Evolutionary conservation across 345 rosid genomes (phyloP).

Genomic region (Arabis alpina): DNA sequence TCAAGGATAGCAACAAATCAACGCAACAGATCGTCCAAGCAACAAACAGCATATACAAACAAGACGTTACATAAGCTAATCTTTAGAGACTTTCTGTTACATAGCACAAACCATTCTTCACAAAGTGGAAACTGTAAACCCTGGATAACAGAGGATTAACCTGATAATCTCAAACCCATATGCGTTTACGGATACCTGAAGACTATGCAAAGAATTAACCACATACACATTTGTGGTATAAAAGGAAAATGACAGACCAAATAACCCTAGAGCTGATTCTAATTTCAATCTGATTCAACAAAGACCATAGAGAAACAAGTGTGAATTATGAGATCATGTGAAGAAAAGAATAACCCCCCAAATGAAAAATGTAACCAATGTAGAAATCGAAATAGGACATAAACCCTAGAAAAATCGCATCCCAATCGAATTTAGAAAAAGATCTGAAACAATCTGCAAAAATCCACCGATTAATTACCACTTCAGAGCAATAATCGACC

Average conservation of each 20-base stretch:
- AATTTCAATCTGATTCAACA: slow-evolving; percentile 17
- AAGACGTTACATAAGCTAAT: slow-evolving; percentile 1
- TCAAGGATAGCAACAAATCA: slow-evolving; percentile 15
- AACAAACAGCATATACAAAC: background rate
- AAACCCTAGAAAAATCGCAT: slow-evolving; percentile 39
- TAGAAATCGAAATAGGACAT: slow-evolving; percentile 21
- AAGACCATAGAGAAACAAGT: slow-evolving; percentile 13
- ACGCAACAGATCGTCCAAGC: background rate
- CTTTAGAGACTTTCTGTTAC: background rate
- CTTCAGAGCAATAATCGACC: slow-evolving; percentile 32
- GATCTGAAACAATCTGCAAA: slow-evolving; percentile 4
- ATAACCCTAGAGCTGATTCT: slow-evolving; percentile 9
- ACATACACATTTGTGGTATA: background rate
- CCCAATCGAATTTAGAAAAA: slow-evolving; percentile 19
- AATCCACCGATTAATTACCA: slow-evolving; percentile 1
- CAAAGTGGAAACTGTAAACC: background rate
- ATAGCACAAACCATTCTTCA: background rate
- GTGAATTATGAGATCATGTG: slow-evolving; percentile 17
- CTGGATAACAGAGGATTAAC: background rate
- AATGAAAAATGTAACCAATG: slow-evolving; percentile 21
- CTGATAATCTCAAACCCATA: slow-evolving; percentile 5
- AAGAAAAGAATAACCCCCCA: background rate
- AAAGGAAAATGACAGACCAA: background rate
- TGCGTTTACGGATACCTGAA: background rate
- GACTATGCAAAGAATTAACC: background rate